Percentiles rank a stretch among this genome's conserved stretches.
These are phyloP conservation scores for Entophlyctis luteolus DNA, from an alignment of 192 early-diverging fungal species.

Conservation along the genomic window DNA sequence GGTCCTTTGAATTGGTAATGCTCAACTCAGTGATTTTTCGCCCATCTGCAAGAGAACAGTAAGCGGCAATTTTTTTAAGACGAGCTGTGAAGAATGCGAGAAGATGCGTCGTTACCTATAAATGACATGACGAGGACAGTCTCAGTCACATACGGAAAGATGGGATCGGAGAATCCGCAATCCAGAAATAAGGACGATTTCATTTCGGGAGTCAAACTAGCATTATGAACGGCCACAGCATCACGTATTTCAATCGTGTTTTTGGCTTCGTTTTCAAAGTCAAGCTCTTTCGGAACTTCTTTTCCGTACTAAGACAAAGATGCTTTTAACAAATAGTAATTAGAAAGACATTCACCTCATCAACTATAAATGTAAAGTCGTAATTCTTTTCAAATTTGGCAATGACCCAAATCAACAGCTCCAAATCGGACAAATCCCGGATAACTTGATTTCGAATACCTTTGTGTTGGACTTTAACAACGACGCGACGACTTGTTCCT, in stretches of 20 bases:
- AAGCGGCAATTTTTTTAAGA: not conserved
- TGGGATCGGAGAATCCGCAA: slow-evolving; percentile 26
- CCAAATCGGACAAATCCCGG: slow-evolving; percentile 25
- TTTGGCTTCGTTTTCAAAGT: slow-evolving; percentile 28
- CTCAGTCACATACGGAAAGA: not conserved
- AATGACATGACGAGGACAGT: slow-evolving; percentile 16
- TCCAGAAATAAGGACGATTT: slow-evolving; percentile 11
- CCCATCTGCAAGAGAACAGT: not conserved
- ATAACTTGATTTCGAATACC: slow-evolving; percentile 13
- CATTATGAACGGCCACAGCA: slow-evolving; percentile 7
- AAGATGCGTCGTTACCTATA: slow-evolving; percentile 8
- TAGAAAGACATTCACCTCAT: slow-evolving; percentile 31
- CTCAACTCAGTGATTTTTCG: slow-evolving; percentile 14
- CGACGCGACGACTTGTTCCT: not conserved
- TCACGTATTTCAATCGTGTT: slow-evolving; percentile 28
- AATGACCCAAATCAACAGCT: slow-evolving; percentile 1
- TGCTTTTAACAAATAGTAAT: no score
- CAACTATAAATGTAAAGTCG: slow-evolving; percentile 22
- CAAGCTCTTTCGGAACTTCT: slow-evolving; percentile 33
- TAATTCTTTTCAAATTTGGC: slow-evolving; percentile 23
- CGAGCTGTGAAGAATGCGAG: no score
- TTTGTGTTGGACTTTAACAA: slow-evolving; percentile 36
- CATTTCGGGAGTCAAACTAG: not conserved
- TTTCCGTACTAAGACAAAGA: no score
- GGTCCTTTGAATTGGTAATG: not conserved